Percentiles rank a stretch among this genome's conserved stretches.
phyloP scores from a whole-genome alignment of 2,329 filamentous ascomycete genomes.

The Plenodomus biglobosus region DNA sequence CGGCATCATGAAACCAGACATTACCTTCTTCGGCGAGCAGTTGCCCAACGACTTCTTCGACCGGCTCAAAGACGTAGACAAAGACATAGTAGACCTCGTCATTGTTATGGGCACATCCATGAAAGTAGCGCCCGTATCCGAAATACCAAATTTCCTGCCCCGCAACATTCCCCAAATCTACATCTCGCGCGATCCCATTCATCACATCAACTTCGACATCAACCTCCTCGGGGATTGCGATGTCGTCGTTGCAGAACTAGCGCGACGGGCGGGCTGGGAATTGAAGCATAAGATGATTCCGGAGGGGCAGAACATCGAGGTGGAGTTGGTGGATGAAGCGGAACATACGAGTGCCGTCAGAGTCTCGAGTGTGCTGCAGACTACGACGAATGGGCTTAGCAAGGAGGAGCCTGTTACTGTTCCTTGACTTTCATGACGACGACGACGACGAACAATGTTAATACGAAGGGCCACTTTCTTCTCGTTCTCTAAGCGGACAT shows the following conservation, averaged over 20 bases:
- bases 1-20: conserved; percentile 93
- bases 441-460: background rate
- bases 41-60: conserved; percentile 81
- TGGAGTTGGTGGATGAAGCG: conserved; percentile 44
- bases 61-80: conserved; percentile 79
- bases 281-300: conserved; percentile 81
- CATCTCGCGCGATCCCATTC: conserved; percentile 79
- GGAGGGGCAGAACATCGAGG: conserved; percentile 62
- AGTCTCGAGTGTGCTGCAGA: conserved; percentile 18
- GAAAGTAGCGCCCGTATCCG: conserved; percentile 92
- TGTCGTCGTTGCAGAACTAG: conserved; percentile 83
- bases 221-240: conserved; percentile 96
- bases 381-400: conserved; percentile 15
- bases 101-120: conserved; percentile 95
- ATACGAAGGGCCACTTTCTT: background rate
- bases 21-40: conserved; percentile 94
- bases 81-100: conserved; percentile 79
- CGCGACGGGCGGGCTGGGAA: conserved; percentile 77
- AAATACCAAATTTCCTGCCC: conserved; percentile 80
- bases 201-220: conserved; percentile 93
- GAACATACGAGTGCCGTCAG: conserved; percentile 38
- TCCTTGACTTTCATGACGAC: background rate
- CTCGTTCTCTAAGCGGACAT: too few relatives aligned
- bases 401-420: conserved; percentile 1
- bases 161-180: conserved; percentile 85